Evolutionary conservation across 2,329 filamentous ascomycete genomes (phyloP).

Genomic region (Periconia sp.): DNA sequence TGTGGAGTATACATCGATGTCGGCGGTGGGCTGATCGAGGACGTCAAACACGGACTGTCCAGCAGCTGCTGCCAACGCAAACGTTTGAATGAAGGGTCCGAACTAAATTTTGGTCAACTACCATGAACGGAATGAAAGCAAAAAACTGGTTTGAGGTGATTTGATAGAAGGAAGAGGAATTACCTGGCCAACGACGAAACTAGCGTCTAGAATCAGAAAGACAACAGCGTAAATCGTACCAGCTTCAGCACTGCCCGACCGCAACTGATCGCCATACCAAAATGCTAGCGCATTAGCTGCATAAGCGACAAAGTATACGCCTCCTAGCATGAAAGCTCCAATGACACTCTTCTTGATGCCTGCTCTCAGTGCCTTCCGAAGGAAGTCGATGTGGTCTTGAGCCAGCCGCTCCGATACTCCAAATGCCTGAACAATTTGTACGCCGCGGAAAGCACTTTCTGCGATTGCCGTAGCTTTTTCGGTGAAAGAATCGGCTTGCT

Average conservation of each 20-base stretch:
- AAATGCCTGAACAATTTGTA: conserved; percentile 54
- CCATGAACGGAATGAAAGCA: not conserved
- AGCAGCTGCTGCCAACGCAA: conserved; percentile 55
- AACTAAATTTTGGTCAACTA: conserved; percentile 38
- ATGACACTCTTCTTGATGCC: conserved; percentile 46
- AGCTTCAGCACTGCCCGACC: conserved; percentile 38
- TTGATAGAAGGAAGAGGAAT: not conserved
- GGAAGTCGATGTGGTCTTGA: conserved; percentile 38
- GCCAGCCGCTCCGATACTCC: conserved; percentile 46
- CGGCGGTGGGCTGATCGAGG: conserved; percentile 43
- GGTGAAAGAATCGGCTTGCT: conserved; percentile 39
- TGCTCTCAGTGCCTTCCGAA: conserved; percentile 37
- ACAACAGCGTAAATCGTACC: conserved; percentile 65
- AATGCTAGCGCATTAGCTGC: conserved; percentile 51
- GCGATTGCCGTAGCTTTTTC: conserved; percentile 49
- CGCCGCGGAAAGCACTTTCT: conserved; percentile 49
- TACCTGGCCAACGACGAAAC: conserved; percentile 60
- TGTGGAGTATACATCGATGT: conserved; percentile 43
- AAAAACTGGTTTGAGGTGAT: not conserved
- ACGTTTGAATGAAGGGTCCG: conserved; percentile 63
- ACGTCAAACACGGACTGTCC: conserved; percentile 50
- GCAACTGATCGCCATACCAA: conserved; percentile 44
- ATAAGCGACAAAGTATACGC: conserved; percentile 50
- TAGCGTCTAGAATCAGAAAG: conserved; percentile 65
- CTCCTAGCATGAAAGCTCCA: conserved; percentile 46